Conservation (phyloP, 2,329 filamentous ascomycete genomes). For the Hypoxylon sp. region DNA sequence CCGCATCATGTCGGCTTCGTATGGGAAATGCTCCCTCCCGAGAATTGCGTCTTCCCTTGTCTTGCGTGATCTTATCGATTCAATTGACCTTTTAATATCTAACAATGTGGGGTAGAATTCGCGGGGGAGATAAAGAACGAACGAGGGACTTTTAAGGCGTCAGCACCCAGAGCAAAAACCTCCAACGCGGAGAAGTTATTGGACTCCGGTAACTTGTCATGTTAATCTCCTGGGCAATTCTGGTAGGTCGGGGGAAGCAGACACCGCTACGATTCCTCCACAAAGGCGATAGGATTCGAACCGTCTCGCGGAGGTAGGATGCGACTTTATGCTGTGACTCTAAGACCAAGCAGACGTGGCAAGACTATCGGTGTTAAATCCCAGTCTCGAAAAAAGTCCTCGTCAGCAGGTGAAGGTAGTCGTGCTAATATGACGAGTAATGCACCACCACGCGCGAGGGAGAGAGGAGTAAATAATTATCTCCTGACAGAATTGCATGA, state of each 20-base stretch:
- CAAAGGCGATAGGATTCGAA: conserved; percentile 42
- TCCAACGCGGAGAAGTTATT: conserved; percentile 62
- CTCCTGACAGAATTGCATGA: conserved; percentile 35
- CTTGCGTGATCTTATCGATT: conserved; percentile 51
- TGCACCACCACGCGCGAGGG: conserved; percentile 24
- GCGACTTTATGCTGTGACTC: conserved; percentile 37
- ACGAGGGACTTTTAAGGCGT: conserved; percentile 57
- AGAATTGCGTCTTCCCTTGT: conserved; percentile 44
- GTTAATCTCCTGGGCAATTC: conserved; percentile 57
- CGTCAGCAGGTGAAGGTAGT: conserved; percentile 14
- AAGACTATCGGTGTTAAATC: conserved; percentile 33
- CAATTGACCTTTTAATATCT: conserved; percentile 45
- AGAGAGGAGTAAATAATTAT: conserved; percentile 10
- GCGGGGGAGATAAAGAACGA: conserved; percentile 50
- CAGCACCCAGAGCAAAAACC: conserved; percentile 61
- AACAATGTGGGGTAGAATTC: conserved; percentile 53
- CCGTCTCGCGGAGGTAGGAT: conserved; percentile 42
- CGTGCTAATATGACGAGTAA: conserved; percentile 10
- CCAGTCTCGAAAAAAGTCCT: conserved; percentile 21
- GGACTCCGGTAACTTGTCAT: conserved; percentile 62
- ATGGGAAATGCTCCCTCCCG: conserved; percentile 50
- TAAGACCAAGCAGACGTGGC: conserved; percentile 26
- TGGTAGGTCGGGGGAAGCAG: conserved; percentile 48
- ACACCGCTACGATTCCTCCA: conserved; percentile 52
- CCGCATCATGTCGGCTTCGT: conserved; percentile 51